Conservation (phyloP, 2,329 filamentous ascomycete genomes). For the Penicillium polonicum region DNA sequence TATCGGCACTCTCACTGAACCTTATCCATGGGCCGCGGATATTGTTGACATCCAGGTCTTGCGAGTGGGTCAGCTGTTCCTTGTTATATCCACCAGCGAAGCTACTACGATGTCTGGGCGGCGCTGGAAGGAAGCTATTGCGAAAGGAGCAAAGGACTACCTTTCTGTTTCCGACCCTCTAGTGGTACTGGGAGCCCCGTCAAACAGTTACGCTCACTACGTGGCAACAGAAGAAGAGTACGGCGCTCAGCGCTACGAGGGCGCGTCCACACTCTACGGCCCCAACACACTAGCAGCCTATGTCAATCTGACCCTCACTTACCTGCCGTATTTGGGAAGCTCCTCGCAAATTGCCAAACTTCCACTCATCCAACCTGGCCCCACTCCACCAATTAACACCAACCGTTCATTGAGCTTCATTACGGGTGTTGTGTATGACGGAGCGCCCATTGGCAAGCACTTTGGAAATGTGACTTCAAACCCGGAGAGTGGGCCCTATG, state of each 20-base stretch:
- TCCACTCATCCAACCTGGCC: slow-evolving; percentile 52
- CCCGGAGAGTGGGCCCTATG: slow-evolving; percentile 54
- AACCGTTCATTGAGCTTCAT: slow-evolving; percentile 77
- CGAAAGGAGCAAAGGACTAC: slow-evolving; percentile 53
- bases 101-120: slow-evolving; percentile 90
- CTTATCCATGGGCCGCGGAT: slow-evolving; percentile 88
- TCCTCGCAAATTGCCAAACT: slow-evolving; percentile 41
- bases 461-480: slow-evolving; percentile 68
- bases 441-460: slow-evolving; percentile 59
- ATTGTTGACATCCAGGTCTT: slow-evolving; percentile 85
- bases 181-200: slow-evolving; percentile 84
- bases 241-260: slow-evolving; percentile 83
- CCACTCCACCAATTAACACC: slow-evolving; percentile 74
- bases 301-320: slow-evolving; percentile 77
- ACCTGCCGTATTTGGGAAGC: slow-evolving; percentile 64
- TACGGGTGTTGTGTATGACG: slow-evolving; percentile 72
- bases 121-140: slow-evolving; percentile 75
- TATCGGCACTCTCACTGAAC: slow-evolving; percentile 73
- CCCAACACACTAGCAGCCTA: slow-evolving; percentile 79
- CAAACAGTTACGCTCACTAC: slow-evolving; percentile 88
- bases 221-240: slow-evolving; percentile 79
- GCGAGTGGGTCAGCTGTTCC: slow-evolving; percentile 78
- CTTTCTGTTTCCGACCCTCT: slow-evolving; percentile 57
- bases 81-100: slow-evolving; percentile 83
- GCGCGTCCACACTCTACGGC: slow-evolving; percentile 87